Conservation (phyloP, 495 filamentous ascomycete genomes). For the Neurospora tetrasperma region DNA sequence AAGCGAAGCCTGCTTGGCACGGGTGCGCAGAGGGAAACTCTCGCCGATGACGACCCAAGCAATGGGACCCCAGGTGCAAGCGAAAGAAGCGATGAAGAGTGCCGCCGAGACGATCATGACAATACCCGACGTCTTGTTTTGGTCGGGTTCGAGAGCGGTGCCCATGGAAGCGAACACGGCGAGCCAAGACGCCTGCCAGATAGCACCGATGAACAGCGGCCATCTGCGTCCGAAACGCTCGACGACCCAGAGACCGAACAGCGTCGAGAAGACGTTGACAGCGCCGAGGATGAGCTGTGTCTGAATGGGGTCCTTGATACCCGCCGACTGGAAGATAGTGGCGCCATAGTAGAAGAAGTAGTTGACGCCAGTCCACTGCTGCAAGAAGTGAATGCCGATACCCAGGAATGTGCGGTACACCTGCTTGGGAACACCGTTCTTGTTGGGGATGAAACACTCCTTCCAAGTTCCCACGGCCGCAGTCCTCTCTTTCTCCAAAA, state of each 20-base stretch:
- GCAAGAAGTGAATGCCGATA: slow-evolving; percentile 55
- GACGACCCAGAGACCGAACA: slow-evolving; percentile 58
- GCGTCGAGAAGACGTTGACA: slow-evolving; percentile 60
- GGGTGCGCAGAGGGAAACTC: slow-evolving; percentile 64
- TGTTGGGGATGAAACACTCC: slow-evolving; percentile 46
- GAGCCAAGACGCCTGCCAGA: slow-evolving; percentile 60
- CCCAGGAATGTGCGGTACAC: slow-evolving; percentile 59
- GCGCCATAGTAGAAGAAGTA: slow-evolving; percentile 49
- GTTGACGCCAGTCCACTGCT: slow-evolving; percentile 52
- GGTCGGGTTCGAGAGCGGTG: slow-evolving; percentile 34
- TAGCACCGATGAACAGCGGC: slow-evolving; percentile 51
- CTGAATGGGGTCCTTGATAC: slow-evolving; percentile 51
- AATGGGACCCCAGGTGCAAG: slow-evolving; percentile 72
- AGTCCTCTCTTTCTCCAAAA: slow-evolving; percentile 44
- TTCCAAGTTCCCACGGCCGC: slow-evolving; percentile 42
- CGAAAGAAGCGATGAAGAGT: slow-evolving; percentile 51
- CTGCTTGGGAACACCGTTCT: slow-evolving; percentile 44
- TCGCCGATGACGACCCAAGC: slow-evolving; percentile 68
- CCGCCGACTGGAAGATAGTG: slow-evolving; percentile 52
- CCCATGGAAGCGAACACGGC: slow-evolving; percentile 58
- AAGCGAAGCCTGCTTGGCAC: slow-evolving; percentile 58
- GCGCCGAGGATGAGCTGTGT: slow-evolving; percentile 60
- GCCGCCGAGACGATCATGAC: slow-evolving; percentile 70
- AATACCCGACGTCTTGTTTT: slow-evolving; percentile 43
- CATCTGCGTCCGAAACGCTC: slow-evolving; percentile 56